Conservation (phyloP, 805 yeast genomes). For the Saturnispora saitoi region DNA sequence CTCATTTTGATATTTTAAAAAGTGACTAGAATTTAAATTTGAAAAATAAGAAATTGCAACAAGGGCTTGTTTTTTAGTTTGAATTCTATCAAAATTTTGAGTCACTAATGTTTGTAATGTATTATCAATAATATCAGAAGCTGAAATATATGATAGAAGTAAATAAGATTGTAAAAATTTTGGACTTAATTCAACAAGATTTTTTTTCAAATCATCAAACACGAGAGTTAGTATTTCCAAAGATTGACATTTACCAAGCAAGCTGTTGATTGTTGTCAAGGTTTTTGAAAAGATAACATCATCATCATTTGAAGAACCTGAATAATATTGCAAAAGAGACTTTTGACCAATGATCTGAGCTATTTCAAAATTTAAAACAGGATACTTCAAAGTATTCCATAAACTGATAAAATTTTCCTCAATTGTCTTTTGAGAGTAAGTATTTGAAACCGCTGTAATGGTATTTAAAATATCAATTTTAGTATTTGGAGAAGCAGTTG, state of each 20-base stretch:
- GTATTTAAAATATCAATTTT: constrained; percentile 68
- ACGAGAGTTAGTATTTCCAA: constrained; percentile 23
- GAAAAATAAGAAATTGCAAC: constrained; percentile 13
- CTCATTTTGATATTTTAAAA: constrained; percentile 51
- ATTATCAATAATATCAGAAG: constrained; percentile 34
- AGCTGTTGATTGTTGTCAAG: constrained; percentile 34
- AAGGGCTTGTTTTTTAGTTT: constrained; percentile 8
- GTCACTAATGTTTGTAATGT: constrained; percentile 37
- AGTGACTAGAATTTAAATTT: constrained; percentile 27
- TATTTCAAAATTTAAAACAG: constrained; percentile 69
- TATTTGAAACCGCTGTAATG: constrained; percentile 44
- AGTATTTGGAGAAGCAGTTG: constrained; percentile 58
- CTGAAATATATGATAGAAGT: constrained; percentile 47
- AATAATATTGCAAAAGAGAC: constrained; percentile 24
- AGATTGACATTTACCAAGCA: constrained; percentile 29
- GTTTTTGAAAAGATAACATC: constrained; percentile 33
- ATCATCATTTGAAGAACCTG: constrained; percentile 26
- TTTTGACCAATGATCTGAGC: constrained; percentile 24
- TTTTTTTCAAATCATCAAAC: constrained; percentile 37
- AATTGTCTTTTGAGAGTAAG: constrained; percentile 42
- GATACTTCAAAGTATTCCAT: constrained; percentile 86
- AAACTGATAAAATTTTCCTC: constrained; percentile 58
- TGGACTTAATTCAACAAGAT: constrained; percentile 34
- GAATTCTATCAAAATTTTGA: constrained; percentile 6
- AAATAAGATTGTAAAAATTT: constrained; percentile 54